Conservation (phyloP, 805 yeast genomes). For the Lachancea sp. region DNA sequence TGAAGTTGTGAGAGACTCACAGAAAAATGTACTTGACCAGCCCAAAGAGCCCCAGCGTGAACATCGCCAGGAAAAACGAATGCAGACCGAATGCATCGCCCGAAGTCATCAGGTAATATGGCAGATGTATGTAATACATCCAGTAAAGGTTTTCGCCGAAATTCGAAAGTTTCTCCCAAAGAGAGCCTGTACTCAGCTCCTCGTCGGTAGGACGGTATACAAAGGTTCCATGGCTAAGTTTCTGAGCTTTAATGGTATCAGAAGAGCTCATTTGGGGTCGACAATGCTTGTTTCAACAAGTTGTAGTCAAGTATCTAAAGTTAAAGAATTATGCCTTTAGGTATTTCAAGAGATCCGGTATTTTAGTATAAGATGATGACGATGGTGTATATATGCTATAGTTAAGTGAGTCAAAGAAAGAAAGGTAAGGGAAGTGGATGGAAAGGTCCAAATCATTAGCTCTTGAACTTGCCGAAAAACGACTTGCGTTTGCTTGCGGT, state of each 20-base stretch:
- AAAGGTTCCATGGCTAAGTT: conserved; percentile 22
- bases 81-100: conserved; percentile 39
- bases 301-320: conserved; percentile 8
- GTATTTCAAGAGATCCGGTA: neutral
- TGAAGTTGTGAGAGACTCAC: neutral
- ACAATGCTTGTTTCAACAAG: conserved; percentile 8
- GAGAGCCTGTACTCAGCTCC: conserved; percentile 21
- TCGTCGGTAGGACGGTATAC: conserved; percentile 27
- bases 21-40: conserved; percentile 28
- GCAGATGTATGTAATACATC: conserved; percentile 41
- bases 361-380: conserved; percentile 1
- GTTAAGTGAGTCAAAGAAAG: too few species aligned
- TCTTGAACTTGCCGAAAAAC: conserved; percentile 27
- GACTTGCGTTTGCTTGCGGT: conserved; percentile 22
- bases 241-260: conserved; percentile 1
- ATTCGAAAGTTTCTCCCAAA: conserved; percentile 25
- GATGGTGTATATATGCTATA: neutral
- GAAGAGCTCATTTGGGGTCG: neutral
- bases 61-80: conserved; percentile 32
- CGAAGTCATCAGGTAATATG: conserved; percentile 39
- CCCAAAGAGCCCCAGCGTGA: conserved; percentile 37
- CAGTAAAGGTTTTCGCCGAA: conserved; percentile 34
- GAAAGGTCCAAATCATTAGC: conserved; percentile 3
- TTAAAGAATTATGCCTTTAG: neutral
- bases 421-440: too few species aligned